A percentile compares a stretch with the other conserved stretches of the same genome.
Conservation (phyloP, 495 filamentous ascomycete species). For the Aspergillus nanangensis region DNA sequence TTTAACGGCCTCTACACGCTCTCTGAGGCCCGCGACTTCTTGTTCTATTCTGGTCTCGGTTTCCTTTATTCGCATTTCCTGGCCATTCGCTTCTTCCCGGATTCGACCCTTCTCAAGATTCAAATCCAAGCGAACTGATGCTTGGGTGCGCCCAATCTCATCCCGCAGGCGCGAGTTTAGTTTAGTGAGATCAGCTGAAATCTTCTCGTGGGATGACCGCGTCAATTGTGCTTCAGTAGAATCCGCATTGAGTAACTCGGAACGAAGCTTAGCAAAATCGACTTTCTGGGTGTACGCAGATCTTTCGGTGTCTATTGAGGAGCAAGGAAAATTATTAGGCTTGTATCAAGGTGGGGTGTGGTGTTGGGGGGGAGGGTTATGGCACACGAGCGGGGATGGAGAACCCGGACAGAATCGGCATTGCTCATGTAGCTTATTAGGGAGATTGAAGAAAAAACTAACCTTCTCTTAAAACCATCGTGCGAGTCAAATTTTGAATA, state of each 20-base stretch:
- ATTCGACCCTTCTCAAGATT: conserved; percentile 98
- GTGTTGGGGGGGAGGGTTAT: no score
- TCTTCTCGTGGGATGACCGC: conserved; percentile 82
- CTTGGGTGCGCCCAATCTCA: conserved; percentile 91
- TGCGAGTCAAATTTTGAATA: conserved; percentile 95
- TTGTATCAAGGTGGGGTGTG: no score
- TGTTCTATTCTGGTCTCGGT: conserved; percentile 98
- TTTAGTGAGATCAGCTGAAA: conserved; percentile 92
- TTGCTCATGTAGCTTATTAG: no score
- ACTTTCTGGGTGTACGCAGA: conserved; percentile 98
- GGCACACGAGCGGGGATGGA: no score
- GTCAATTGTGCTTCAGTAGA: conserved; percentile 86
- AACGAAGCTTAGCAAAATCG: conserved; percentile 97
- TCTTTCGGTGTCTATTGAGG: conserved; percentile 50
- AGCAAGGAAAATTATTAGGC: no score
- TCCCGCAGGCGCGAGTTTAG: conserved; percentile 83
- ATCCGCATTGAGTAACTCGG: conserved; percentile 86
- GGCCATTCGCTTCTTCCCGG: conserved; percentile 91
- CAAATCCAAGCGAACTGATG: conserved; percentile 82
- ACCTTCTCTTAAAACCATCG: conserved; percentile 97
- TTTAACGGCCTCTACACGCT: conserved; percentile 94
- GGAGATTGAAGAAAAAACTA: conserved; percentile 4
- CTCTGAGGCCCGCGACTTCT: conserved; percentile 85
- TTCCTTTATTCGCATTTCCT: conserved; percentile 98
- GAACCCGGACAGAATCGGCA: no score